phyloP scores from a whole-genome alignment of 2,329 filamentous ascomycete genomes.

The Hawksworthiomyces lignivorus region DNA sequence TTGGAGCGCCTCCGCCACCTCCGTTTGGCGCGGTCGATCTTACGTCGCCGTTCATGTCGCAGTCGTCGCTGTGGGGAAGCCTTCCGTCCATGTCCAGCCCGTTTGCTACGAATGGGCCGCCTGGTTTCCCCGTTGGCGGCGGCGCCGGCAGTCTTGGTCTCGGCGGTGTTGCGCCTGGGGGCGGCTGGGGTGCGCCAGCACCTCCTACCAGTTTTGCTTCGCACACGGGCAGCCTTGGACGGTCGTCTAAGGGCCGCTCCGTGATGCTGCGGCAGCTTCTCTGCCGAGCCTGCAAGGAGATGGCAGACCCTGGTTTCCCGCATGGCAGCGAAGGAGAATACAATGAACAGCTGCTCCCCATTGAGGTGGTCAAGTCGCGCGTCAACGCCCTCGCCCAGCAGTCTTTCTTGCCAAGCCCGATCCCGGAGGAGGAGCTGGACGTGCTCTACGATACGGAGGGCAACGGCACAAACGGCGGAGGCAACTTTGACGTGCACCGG shows the following conservation, averaged over 20 bases:
- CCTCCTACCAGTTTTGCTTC: slow-evolving; percentile 20
- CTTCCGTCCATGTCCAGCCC: slow-evolving; percentile 2
- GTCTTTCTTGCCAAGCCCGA: slow-evolving; percentile 22
- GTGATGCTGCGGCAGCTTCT: slow-evolving; percentile 66
- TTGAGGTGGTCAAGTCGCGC: slow-evolving; percentile 58
- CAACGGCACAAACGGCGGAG: slow-evolving; percentile 76
- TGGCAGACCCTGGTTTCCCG: slow-evolving; percentile 22
- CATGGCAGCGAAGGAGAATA: slow-evolving; percentile 21
- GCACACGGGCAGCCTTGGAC: slow-evolving; percentile 25
- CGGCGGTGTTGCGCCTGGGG: slow-evolving; percentile 2
- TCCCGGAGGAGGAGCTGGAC: slow-evolving; percentile 62
- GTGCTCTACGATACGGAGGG: slow-evolving; percentile 89
- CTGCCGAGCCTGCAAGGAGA: slow-evolving; percentile 67
- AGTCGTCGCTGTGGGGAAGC: slow-evolving; percentile 13
- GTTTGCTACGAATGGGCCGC: slow-evolving; percentile 5
- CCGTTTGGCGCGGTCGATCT: slow-evolving; percentile 12
- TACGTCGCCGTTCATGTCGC: slow-evolving; percentile 12
- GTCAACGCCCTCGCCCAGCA: slow-evolving; percentile 41
- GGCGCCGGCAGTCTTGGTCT: neutral
- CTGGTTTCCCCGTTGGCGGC: slow-evolving; percentile 1
- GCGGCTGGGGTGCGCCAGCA: slow-evolving; percentile 9
- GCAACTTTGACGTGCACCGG: slow-evolving; percentile 66
- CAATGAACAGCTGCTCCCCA: slow-evolving; percentile 57
- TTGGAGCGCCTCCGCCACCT: slow-evolving; percentile 10
- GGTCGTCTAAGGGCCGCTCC: slow-evolving; percentile 53